Evolutionary conservation across 768 basidiomycete genomes (phyloP), one percentile per base, ranked within the genome.

Genomic region (Boletus rubescentipes): DNA sequence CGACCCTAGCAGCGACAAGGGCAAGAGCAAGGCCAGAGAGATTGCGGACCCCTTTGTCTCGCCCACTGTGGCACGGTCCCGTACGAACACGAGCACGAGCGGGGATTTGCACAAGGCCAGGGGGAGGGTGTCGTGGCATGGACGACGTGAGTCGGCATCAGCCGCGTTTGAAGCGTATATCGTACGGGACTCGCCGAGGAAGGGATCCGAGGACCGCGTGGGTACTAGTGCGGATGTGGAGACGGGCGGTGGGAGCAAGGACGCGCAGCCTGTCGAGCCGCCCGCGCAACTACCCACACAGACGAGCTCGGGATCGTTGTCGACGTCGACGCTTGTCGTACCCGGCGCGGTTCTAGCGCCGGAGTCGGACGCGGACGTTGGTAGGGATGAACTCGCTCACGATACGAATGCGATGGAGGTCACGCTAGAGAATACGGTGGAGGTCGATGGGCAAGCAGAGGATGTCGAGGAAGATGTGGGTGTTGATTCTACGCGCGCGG

Each of bases 141-240:
- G 6, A 11, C 40, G 61, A 3, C 49, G 65, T 30, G 52, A 48
- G 32, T 61, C 65, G 16, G 42, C 48, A 18, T 52, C 61, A 14
- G 48, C 54, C 8, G 35, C 31, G 31, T 66, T 66, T n/a, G 50
- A 57, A 50, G 41, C 57, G 29, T 67, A 36, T 40, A 64, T 66
- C 9, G 52, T 66, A 16, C 57, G 54, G 23, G 37, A 50, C 9
- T 35, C 53, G 18, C 49, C 51, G 10, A 52, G 11, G 50, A 37
- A n/a, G 35, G 11, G 12, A 16, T 1, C n/a, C 10, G 29, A 4
- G 9, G 2, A 12, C 2, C 29, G 8, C 8, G 5, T 0, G 4
- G 10, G 29, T 2, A 11, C 42, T 1, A 6, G 6, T n/a, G 23
- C 36, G 3, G 34, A 11, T 23, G 20, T 9, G 3, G 20, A 29